phyloP scores from a whole-genome alignment of 2,329 filamentous ascomycete species.

The Penicillium sp. region DNA sequence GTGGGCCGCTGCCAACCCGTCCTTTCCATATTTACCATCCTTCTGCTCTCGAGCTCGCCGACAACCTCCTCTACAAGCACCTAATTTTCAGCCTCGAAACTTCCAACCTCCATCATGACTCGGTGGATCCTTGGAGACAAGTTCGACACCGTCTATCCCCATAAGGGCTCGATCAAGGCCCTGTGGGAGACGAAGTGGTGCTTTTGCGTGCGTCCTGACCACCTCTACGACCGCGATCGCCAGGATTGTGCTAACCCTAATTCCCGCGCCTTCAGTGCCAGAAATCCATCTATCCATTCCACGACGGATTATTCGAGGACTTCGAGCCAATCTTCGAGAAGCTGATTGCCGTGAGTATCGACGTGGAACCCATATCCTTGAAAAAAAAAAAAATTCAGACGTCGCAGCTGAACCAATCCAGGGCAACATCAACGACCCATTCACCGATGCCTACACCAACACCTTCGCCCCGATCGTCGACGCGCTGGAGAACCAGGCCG shows the following conservation, averaged over 20 bases:
- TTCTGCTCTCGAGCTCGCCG: no score
- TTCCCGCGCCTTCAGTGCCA: constrained; percentile 39
- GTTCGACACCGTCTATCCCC: constrained; percentile 51
- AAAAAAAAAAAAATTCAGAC: not conserved
- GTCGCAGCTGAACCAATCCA: constrained; percentile 17
- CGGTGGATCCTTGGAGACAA: constrained; percentile 46
- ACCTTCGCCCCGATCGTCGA: constrained; percentile 61
- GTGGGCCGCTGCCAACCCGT: no score
- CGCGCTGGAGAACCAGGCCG: constrained; percentile 54
- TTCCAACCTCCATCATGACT: constrained; percentile 19
- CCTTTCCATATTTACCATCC: no score
- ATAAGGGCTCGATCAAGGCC: constrained; percentile 59
- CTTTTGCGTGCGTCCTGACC: constrained; percentile 52
- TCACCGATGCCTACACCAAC: constrained; percentile 62
- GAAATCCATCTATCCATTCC: constrained; percentile 69
- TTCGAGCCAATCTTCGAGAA: constrained; percentile 67
- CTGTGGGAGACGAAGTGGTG: constrained; percentile 78
- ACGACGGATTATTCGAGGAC: constrained; percentile 66
- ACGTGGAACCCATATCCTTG: not conserved
- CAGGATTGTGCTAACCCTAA: constrained; percentile 20
- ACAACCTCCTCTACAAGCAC: no score
- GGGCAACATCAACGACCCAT: constrained; percentile 63
- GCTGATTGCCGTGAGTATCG: constrained; percentile 54
- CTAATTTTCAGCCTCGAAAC: no score
- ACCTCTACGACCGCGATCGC: not conserved